Conservation (phyloP, 176 grass and related monocot species). For the Chrysopogon serrulatus region DNA sequence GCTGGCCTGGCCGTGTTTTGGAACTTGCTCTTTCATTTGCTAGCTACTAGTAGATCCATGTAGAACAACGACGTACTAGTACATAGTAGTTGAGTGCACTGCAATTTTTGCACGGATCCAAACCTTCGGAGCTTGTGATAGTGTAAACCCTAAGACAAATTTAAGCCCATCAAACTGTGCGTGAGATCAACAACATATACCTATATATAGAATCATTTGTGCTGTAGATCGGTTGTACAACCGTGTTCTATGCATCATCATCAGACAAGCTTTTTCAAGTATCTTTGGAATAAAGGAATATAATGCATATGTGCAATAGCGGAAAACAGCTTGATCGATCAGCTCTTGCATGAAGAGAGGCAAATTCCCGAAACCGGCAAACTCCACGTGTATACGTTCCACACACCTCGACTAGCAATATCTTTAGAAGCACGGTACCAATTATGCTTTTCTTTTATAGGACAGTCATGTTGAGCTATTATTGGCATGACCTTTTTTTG, state of each 20-base stretch:
- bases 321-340: not conserved
- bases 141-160: conserved; percentile 12
- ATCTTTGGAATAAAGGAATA: not conserved
- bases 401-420: not conserved
- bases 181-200: not conserved
- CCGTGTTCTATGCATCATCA: not conserved
- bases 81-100: not conserved
- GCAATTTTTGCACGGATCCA: not conserved
- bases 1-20: not conserved
- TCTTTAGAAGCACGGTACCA: not conserved
- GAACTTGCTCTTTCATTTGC: conserved; percentile 3
- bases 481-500: too few species aligned
- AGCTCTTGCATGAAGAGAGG: not conserved
- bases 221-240: too few species aligned
- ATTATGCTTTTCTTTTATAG: not conserved
- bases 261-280: too few species aligned
- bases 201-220: too few species aligned
- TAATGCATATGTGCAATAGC: not conserved
- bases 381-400: not conserved
- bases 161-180: not conserved
- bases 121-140: conserved; percentile 28
- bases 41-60: not conserved
- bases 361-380: not conserved
- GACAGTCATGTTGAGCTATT: not conserved
- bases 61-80: not conserved